Evolutionary conservation across 129 eudicot species (phyloP).

Genomic region (Scalesia atractyloides): DNA sequence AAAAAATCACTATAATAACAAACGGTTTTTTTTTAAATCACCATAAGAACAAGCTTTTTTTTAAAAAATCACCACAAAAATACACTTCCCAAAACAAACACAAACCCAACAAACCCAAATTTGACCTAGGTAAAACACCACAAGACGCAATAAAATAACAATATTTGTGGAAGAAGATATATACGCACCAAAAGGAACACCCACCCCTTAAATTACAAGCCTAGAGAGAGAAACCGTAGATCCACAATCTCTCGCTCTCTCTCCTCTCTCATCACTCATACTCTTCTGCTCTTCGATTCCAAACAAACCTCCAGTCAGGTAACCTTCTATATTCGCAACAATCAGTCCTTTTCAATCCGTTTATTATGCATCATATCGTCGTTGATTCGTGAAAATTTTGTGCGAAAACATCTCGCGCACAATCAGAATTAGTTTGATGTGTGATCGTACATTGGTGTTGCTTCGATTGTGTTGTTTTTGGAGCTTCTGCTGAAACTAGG

Average conservation of each 20-base stretch:
- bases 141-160: neutral
- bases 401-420: conserved; percentile 2
- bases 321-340: neutral
- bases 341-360: neutral
- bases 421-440: neutral
- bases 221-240: conserved; percentile 29
- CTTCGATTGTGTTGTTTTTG: conserved; percentile 13
- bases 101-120: too few relatives aligned
- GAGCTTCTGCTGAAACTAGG: neutral
- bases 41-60: too few relatives aligned
- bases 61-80: too few relatives aligned
- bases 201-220: conserved; percentile 23
- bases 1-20: too few relatives aligned
- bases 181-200: conserved; percentile 22
- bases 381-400: conserved; percentile 10
- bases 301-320: conserved; percentile 18
- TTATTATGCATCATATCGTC: neutral
- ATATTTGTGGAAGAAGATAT: conserved; percentile 26
- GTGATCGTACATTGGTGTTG: conserved; percentile 16
- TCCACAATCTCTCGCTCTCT: conserved; percentile 8
- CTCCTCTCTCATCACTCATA: conserved; percentile 32
- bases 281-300: conserved; percentile 29
- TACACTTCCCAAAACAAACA: too few relatives aligned
- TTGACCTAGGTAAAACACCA: too few relatives aligned
- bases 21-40: too few relatives aligned